Base-by-base conservation (phyloP, 164 flowering plant species). In the Stephania cephalantha region DNA sequence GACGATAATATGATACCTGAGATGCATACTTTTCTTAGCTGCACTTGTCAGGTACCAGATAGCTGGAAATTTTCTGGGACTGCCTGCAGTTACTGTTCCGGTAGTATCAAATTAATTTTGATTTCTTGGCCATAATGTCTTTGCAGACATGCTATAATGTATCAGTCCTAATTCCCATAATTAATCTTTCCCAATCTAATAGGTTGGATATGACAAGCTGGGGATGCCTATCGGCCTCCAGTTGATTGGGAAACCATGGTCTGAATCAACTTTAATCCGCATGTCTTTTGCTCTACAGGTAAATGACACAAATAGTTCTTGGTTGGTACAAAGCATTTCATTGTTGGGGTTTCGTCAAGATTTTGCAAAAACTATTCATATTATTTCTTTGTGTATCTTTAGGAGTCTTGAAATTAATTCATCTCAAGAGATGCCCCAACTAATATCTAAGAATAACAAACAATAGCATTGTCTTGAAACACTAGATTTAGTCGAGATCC, bases 141-240 rank as follows among this genome's bases (percentile, higher is more conserved):
- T 68, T 46, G 42, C 4, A 35, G 42, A 2, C 42, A 35, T 35
- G 42, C 42, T 35, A 35, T 1, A 35, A 35, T 2, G 42, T 35
- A 35, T 35, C 42, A 35, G 42, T 35, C 1, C 42, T 35, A 35
- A 22, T 63, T 50, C 7, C 13, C 17, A 63, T 46, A 35, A 48
- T 20, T 44, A 64, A 68, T 30, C 31, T 12, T 35, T 17, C 25
- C 44, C 22, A 29, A 8, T 35, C 64, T 75, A 42, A 46, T 78
- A 95, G 99, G 89, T 93, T 83, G 99, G 99, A 71, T 93, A 93
- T 79, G 97, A 93, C 79, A 88, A 83, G 77, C 67, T 48, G 9
- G 97, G 97, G 20, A 79, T 93, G 87, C 99, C 99, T n/a, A 93
- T 95, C 70, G 98, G 99, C 65, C 90, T 95, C 73, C 99, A 95